Percentiles rank a stretch among this genome's conserved stretches.
These are phyloP conservation scores for Ascoidea tarda DNA, from an alignment of 805 yeast species.

Conservation along the genomic window DNA sequence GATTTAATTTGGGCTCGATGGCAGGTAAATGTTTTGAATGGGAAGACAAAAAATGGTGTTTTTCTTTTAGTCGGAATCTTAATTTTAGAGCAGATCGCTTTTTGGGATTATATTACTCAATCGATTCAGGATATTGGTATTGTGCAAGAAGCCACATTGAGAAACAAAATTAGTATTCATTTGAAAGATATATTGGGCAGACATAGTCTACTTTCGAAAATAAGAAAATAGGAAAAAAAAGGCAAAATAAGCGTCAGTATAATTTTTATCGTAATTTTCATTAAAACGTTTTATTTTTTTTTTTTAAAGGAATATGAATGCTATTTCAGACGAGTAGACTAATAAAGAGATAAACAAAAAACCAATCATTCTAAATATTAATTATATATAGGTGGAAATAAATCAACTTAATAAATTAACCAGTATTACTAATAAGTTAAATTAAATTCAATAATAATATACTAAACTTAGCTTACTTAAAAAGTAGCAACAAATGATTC, in stretches of 20 bases:
- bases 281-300: too few relatives aligned
- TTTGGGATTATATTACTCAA: background rate
- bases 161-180: background rate
- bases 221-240: too few relatives aligned
- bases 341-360: too few relatives aligned
- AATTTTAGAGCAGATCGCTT: background rate
- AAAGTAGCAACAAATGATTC: conserved; percentile 89
- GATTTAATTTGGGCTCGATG: too few relatives aligned
- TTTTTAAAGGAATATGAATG: background rate
- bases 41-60: too few relatives aligned
- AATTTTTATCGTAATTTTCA: background rate
- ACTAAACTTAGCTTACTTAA: conserved; percentile 20
- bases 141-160: too few relatives aligned
- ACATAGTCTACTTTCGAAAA: background rate
- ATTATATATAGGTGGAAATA: background rate
- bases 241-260: background rate
- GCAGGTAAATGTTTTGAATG: too few relatives aligned
- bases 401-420: background rate
- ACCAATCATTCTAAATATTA: background rate
- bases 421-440: background rate
- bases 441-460: too few relatives aligned
- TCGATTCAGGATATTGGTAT: too few relatives aligned
- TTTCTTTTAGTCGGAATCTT: too few relatives aligned
- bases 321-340: background rate
- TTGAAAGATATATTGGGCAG: background rate